Conservation (phyloP, 2,329 filamentous ascomycete genomes). For the Aspergillus ochraceus region DNA sequence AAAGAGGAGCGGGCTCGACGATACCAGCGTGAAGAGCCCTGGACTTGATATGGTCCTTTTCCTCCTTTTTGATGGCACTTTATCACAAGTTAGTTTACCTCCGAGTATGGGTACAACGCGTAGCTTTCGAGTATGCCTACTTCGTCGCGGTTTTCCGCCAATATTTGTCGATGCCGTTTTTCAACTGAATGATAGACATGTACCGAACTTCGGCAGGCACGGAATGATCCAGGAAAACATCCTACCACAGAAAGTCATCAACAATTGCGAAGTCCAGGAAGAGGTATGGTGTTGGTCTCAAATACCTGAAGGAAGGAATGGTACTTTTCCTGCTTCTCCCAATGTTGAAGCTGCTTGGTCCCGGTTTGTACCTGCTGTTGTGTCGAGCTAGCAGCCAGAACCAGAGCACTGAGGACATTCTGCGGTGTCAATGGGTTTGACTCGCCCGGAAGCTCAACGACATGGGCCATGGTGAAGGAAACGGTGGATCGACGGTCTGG, state of each 20-base stretch:
- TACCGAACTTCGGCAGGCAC: constrained; percentile 78
- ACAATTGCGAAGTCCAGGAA: background rate
- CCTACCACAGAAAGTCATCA: constrained; percentile 46
- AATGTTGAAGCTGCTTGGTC: constrained; percentile 67
- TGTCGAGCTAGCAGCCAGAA: constrained; percentile 63
- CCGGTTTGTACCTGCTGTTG: constrained; percentile 67
- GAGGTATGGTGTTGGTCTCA: background rate
- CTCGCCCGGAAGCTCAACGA: constrained; percentile 79
- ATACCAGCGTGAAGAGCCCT: constrained; percentile 75
- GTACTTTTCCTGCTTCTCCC: constrained; percentile 68
- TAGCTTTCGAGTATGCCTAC: constrained; percentile 35
- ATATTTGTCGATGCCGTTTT: constrained; percentile 93
- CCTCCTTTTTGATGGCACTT: constrained; percentile 63
- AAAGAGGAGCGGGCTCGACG: constrained; percentile 69
- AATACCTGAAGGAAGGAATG: constrained; percentile 68
- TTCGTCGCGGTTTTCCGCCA: constrained; percentile 81
- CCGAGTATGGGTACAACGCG: background rate
- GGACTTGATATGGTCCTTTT: constrained; percentile 75
- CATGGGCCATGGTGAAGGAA: constrained; percentile 60
- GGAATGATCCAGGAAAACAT: constrained; percentile 76
- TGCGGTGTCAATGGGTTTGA: constrained; percentile 67
- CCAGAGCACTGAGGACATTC: constrained; percentile 65
- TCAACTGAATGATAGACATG: constrained; percentile 88
- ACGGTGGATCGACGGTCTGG: background rate
- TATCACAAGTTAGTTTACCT: constrained; percentile 16